These are phyloP conservation scores for Acanthamoeba culbertsoni DNA, from an alignment of 208 protist species.

Conservation along the genomic window DNA sequence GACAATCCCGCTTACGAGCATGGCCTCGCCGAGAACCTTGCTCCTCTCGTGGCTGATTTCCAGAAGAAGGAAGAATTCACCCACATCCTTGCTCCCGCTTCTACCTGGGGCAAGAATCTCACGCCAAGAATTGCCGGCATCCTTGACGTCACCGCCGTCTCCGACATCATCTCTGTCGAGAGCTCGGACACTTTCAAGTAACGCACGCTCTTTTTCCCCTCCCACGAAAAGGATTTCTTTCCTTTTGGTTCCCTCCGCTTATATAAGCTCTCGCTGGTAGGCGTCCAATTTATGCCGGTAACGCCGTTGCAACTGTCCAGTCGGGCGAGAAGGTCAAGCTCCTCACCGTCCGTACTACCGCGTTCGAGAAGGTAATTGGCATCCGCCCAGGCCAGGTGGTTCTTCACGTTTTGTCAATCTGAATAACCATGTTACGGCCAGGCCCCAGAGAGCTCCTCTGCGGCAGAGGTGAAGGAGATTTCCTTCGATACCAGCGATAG, in stretches of 20 bases:
- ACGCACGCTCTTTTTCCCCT: background rate
- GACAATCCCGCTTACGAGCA: slow-evolving; percentile 85
- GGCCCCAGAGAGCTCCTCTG: slow-evolving; percentile 1
- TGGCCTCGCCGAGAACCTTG: slow-evolving; percentile 87
- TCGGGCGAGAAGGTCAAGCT: slow-evolving; percentile 91
- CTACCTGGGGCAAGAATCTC: slow-evolving; percentile 94
- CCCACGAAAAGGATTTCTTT: background rate
- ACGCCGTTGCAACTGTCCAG: slow-evolving; percentile 94
- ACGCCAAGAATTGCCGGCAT: slow-evolving; percentile 92
- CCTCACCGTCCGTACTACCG: slow-evolving; percentile 93
- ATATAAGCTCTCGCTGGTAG: slow-evolving; percentile 59
- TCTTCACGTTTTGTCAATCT: too few species aligned
- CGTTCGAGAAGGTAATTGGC: slow-evolving; percentile 87
- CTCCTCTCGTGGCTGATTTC: slow-evolving; percentile 75
- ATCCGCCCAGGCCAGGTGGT: too few species aligned
- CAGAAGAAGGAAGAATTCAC: slow-evolving; percentile 83
- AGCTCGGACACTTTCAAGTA: slow-evolving; percentile 90
- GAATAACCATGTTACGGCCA: too few species aligned
- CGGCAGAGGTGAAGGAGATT: slow-evolving; percentile 53
- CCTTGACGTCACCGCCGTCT: slow-evolving; percentile 90
- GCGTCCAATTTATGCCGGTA: slow-evolving; percentile 96
- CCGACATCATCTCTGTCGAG: slow-evolving; percentile 92
- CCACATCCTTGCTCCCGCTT: slow-evolving; percentile 92
- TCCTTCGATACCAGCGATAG: background rate
- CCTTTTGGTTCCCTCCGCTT: background rate